Conservation (phyloP, 257 asterid species). For the Nemophila menziesii region DNA sequence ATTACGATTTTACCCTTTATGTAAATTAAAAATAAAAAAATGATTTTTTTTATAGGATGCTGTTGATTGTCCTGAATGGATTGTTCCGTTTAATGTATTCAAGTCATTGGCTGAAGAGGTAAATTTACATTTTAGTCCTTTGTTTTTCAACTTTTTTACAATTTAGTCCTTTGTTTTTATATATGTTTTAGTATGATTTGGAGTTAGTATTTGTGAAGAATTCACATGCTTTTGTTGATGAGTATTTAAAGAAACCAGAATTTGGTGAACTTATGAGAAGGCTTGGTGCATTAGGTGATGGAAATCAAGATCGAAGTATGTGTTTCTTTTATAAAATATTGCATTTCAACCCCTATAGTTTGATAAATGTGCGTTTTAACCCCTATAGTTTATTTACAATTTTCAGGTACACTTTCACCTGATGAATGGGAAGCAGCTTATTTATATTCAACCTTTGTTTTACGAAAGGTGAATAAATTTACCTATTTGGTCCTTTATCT, state of each 20-base stretch:
- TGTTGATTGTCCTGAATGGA: conserved; percentile 98
- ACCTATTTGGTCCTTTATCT: no score
- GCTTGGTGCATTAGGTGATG: conserved; percentile 91
- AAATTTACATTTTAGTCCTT: conserved; percentile 7
- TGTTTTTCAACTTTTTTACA: no score
- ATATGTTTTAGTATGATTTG: conserved; percentile 40
- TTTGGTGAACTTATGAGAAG: conserved; percentile 83
- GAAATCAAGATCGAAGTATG: conserved; percentile 75
- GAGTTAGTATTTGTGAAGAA: conserved; percentile 83
- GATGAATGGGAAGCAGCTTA: conserved; percentile 99
- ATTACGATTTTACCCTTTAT: not conserved
- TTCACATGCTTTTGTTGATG: conserved; percentile 71
- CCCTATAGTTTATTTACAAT: not conserved
- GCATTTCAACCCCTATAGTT: not conserved
- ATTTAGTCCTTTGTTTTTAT: no score
- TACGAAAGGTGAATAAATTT: conserved; percentile 68
- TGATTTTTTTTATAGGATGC: conserved; percentile 60
- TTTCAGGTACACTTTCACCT: conserved; percentile 69
- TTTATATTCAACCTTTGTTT: conserved; percentile 65
- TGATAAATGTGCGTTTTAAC: not conserved
- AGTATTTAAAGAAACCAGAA: conserved; percentile 78
- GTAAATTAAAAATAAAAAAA: no score
- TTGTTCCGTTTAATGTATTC: conserved; percentile 82
- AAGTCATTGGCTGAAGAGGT: conserved; percentile 95
- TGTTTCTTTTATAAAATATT: conserved; percentile 5